Conservation (phyloP, 345 rosid genomes). For the Salix purpurea region DNA sequence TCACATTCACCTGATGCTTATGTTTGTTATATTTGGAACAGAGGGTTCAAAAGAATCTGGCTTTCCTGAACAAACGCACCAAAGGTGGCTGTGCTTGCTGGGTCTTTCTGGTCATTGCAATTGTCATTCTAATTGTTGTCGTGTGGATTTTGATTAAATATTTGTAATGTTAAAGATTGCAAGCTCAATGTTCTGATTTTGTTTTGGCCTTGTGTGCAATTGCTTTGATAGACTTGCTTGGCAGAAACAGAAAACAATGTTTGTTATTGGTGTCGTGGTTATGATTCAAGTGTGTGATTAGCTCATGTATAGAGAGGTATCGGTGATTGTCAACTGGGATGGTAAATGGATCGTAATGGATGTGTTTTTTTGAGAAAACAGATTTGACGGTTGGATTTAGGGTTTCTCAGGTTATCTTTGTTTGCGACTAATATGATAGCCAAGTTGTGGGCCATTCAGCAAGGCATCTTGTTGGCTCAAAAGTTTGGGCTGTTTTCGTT, state of each 20-base stretch:
- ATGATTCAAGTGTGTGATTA: background rate
- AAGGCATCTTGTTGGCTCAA: background rate
- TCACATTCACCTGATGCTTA: background rate
- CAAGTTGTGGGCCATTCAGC: background rate
- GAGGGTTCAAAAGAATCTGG: constrained; percentile 93
- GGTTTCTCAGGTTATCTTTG: background rate
- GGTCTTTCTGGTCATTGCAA: constrained; percentile 63
- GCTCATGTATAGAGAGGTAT: background rate
- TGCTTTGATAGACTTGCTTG: background rate
- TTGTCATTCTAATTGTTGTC: constrained; percentile 65
- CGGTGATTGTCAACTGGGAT: background rate
- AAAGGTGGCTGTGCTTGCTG: constrained; percentile 84
- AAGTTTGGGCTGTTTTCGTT: background rate
- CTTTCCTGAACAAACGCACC: constrained; percentile 81
- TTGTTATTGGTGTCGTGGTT: background rate
- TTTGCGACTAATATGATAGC: background rate
- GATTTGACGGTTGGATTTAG: background rate
- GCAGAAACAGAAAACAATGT: background rate
- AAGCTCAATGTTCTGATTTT: background rate
- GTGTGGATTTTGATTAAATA: constrained; percentile 69
- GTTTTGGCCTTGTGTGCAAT: background rate
- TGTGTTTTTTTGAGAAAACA: background rate
- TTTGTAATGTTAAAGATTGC: constrained; percentile 35
- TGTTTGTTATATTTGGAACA: constrained; percentile 31
- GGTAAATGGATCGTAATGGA: background rate